These are phyloP conservation scores for Rhodotorula sp. DNA, from an alignment of 1,284 basidiomycete species.

Conservation along the genomic window DNA sequence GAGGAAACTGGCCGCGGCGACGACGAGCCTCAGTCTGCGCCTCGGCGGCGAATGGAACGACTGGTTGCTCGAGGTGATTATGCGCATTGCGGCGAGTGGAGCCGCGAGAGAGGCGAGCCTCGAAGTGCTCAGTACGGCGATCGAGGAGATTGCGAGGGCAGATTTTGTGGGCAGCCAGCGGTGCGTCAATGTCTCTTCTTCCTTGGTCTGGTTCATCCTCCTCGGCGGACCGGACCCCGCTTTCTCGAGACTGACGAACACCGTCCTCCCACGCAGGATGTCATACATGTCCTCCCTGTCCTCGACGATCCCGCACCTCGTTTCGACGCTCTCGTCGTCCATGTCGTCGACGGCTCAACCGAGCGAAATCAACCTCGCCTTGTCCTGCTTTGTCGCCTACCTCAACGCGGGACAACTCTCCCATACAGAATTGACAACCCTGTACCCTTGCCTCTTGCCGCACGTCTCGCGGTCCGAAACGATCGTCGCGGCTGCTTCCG, in stretches of 20 bases:
- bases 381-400: slow-evolving; percentile 34
- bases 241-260: neutral
- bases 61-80: slow-evolving; percentile 44
- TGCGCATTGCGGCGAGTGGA: slow-evolving; percentile 36
- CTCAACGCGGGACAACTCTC: slow-evolving; percentile 39
- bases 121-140: slow-evolving; percentile 41
- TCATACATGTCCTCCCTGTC: slow-evolving; percentile 36
- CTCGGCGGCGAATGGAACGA: slow-evolving; percentile 37
- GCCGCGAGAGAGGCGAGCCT: slow-evolving; percentile 36
- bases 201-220: too few species aligned
- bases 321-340: slow-evolving; percentile 37
- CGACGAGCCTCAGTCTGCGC: slow-evolving; percentile 23
- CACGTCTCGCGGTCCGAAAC: slow-evolving; percentile 29
- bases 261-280: slow-evolving; percentile 20
- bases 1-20: slow-evolving; percentile 42
- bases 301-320: slow-evolving; percentile 34
- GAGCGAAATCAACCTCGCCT: slow-evolving; percentile 23
- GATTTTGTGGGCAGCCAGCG: slow-evolving; percentile 42
- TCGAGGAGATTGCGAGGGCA: slow-evolving; percentile 44
- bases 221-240: neutral
- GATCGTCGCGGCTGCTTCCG: slow-evolving; percentile 33
- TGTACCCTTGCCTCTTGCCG: slow-evolving; percentile 42
- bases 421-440: slow-evolving; percentile 22
- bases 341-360: slow-evolving; percentile 7
- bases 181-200: slow-evolving; percentile 24